phyloP scores from a whole-genome alignment of 163 green algal species.

The Chlorella variabilis region DNA sequence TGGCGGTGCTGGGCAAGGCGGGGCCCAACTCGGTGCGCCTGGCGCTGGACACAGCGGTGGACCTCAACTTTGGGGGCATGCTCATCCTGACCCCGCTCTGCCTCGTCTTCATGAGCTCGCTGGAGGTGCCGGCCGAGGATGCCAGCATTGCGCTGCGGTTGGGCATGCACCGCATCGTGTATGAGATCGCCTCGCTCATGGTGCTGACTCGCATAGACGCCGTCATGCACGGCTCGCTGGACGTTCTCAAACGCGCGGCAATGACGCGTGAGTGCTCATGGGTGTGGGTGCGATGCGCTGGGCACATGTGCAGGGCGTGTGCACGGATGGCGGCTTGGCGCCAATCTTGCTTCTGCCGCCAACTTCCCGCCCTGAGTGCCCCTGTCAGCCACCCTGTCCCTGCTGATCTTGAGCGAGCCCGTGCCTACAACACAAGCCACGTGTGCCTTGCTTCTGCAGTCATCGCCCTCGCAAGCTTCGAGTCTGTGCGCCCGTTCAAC shows the following conservation, averaged over 20 bases:
- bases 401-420: no score
- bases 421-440: no score
- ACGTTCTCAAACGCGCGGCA: neutral
- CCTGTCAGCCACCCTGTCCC: no score
- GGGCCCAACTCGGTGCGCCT: neutral
- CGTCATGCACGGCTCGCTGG: constrained; percentile 7
- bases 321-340: no score
- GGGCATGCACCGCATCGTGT: constrained; percentile 4
- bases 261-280: constrained; percentile 3
- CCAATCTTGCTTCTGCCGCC: no score
- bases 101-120: neutral
- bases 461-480: neutral
- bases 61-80: constrained; percentile 9
- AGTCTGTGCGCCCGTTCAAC: neutral
- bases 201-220: constrained; percentile 5
- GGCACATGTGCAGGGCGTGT: no score
- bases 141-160: neutral
- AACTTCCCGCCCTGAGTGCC: no score
- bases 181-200: neutral
- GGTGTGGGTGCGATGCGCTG: no score
- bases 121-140: neutral
- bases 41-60: neutral
- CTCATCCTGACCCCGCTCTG: neutral
- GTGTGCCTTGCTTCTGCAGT: no score
- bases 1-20: neutral